Evolutionary conservation across 1,284 basidiomycete species (phyloP).

Genomic region (Meripilus lineatus): DNA sequence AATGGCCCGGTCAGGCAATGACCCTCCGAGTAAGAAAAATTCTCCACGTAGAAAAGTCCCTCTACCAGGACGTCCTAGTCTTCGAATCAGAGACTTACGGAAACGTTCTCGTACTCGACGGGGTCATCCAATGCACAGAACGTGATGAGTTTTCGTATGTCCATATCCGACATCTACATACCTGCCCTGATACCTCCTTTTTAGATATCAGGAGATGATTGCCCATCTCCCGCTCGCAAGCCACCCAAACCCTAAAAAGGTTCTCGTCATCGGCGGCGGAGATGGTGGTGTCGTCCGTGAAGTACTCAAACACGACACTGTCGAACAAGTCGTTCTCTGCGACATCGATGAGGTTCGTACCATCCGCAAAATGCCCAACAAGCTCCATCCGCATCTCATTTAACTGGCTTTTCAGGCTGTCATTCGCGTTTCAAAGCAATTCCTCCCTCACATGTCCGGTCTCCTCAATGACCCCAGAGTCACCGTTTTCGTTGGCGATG

Average conservation of each 20-base stretch:
- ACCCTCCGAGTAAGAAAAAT: slow-evolving; percentile 94
- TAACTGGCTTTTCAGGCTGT: slow-evolving; percentile 72
- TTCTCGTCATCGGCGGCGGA: slow-evolving; percentile 96
- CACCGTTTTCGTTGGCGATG: slow-evolving; percentile 89
- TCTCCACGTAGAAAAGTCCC: slow-evolving; percentile 89
- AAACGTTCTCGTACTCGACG: slow-evolving; percentile 95
- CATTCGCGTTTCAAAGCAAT: slow-evolving; percentile 90
- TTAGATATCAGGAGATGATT: slow-evolving; percentile 99
- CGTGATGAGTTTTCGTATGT: slow-evolving; percentile 96
- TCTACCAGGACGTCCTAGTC: slow-evolving; percentile 94
- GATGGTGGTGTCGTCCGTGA: slow-evolving; percentile 97
- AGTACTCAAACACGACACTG: slow-evolving; percentile 90
- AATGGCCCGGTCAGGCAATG: slow-evolving; percentile 98
- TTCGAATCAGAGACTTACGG: slow-evolving; percentile 95
- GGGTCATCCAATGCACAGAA: slow-evolving; percentile 96
- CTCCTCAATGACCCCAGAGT: slow-evolving; percentile 85
- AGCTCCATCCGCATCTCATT: background rate
- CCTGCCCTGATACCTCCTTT: slow-evolving; percentile 3
- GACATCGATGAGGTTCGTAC: slow-evolving; percentile 90
- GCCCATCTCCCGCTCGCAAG: slow-evolving; percentile 92
- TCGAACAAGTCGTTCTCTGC: slow-evolving; percentile 92
- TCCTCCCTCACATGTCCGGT: slow-evolving; percentile 91
- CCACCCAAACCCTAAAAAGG: slow-evolving; percentile 95
- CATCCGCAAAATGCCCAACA: background rate
- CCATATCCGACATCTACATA: background rate